These are phyloP conservation scores for Gentiana macrophylla DNA, from an alignment of 257 asterid genomes.

Conservation along the genomic window DNA sequence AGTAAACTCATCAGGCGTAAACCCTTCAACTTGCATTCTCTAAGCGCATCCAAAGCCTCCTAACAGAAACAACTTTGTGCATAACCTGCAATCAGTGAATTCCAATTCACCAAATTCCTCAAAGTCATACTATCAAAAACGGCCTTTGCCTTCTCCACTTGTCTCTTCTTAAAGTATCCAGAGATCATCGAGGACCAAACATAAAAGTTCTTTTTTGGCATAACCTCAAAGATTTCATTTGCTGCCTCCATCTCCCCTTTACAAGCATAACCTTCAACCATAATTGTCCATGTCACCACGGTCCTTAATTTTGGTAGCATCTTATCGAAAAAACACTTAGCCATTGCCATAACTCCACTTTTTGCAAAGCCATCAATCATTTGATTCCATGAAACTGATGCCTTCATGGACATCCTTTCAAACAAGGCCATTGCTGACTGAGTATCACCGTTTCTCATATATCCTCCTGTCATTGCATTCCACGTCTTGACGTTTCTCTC, in stretches of 20 bases:
- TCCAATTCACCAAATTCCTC: too few species aligned
- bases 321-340: slow-evolving; percentile 39
- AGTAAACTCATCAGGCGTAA: too few species aligned
- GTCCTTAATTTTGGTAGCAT: slow-evolving; percentile 42
- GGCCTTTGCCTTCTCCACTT: too few species aligned
- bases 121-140: too few species aligned
- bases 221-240: slow-evolving; percentile 35
- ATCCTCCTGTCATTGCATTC: too few species aligned
- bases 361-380: slow-evolving; percentile 62
- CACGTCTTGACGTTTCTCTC: too few species aligned
- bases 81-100: slow-evolving; percentile 65
- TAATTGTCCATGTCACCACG: slow-evolving; percentile 73
- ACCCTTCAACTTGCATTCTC: slow-evolving; percentile 44
- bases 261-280: too few species aligned
- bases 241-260: slow-evolving; percentile 71
- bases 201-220: too few species aligned
- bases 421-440: slow-evolving; percentile 32
- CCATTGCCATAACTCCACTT: slow-evolving; percentile 41
- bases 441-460: slow-evolving; percentile 34
- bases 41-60: slow-evolving; percentile 44
- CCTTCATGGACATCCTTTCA: too few species aligned
- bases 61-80: slow-evolving; percentile 55
- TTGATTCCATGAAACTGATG: slow-evolving; percentile 60
- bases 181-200: too few species aligned
- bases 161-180: too few species aligned